Conservation (phyloP, 2,329 filamentous ascomycete genomes). For the Podosphaera fusca region DNA sequence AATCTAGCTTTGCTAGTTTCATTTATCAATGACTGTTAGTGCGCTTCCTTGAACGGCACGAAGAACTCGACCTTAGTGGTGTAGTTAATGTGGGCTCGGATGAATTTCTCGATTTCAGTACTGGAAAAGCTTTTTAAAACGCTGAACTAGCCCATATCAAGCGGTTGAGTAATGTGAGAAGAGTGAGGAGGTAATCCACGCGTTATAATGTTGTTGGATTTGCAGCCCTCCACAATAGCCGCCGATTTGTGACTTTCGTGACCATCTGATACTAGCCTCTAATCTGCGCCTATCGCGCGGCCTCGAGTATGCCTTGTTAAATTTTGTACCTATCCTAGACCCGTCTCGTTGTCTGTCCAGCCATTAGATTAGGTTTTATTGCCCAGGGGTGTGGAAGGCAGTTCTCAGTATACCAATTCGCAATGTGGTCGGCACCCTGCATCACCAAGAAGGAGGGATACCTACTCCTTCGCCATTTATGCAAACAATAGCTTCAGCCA, state of each 20-base stretch:
- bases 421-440: slow-evolving; percentile 4
- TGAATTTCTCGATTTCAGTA: no score
- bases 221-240: not conserved
- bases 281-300: not conserved
- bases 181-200: not conserved
- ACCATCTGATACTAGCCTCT: not conserved
- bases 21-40: no score
- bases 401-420: slow-evolving; percentile 6
- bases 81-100: no score
- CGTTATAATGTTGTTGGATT: not conserved
- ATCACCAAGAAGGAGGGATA: slow-evolving; percentile 13
- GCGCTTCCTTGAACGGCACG: no score
- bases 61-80: no score
- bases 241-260: not conserved
- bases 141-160: not conserved
- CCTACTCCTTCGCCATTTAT: slow-evolving; percentile 9
- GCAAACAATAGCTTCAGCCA: slow-evolving; percentile 10
- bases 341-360: slow-evolving; percentile 16
- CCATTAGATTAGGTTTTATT: slow-evolving; percentile 12
- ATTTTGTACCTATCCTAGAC: slow-evolving; percentile 17
- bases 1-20: no score
- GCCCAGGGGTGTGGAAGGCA: slow-evolving; percentile 10
- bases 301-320: slow-evolving; percentile 3
- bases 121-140: no score
- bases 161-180: not conserved